Evolutionary conservation across 2,329 filamentous ascomycete genomes (phyloP), one percentile per base, ranked within the genome.

Genomic region (Botrytis medusae): DNA sequence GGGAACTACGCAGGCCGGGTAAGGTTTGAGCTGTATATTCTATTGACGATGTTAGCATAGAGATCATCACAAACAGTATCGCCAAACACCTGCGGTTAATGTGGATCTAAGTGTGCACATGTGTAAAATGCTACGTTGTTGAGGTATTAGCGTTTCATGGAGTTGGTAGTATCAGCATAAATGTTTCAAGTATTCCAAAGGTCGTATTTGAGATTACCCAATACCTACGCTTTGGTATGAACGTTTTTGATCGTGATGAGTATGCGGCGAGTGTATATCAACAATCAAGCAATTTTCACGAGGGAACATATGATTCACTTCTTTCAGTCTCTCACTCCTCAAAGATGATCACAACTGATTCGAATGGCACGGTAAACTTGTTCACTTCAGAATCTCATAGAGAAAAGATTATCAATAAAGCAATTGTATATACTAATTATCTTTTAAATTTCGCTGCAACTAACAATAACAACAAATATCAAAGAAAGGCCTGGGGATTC

Each of bases 1-100:
- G 4, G 0, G 22, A 6, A n/a, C n/a, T 2, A n/a, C 2, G 6
- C 12, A 5, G 34, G 20, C 14, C 2, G 22, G 59, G 9, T 7
- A 6, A 20, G 16, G 8, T 59, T 5, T 20, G 16, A 59, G n/a
- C 22, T 61, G 32, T 20, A 61, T 61, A 7, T 61, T 61, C 34
- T 61, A 25, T 40, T n/a, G 22, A 12, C 8, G 22, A 1, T n/a
- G 34, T 42, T 61, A 61, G 59, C 22, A 4, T n/a, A 61, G 10
- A 40, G 59, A 40, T 1, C 8, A 16, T 25, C 8, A n/a, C 22
- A n/a, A 12, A 40, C 2, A 4, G 20, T 16, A n/a, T 37, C 37
- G 9, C 10, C 59, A 61, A 25, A 25, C 32, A 8, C 34, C 12
- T 42, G 25, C 34, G 18, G 2, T 60, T 37, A 20, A 22, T 34